Evolutionary conservation across 495 filamentous ascomycete genomes (phyloP), one percentile per base, ranked within the genome.

Genomic region (Durotheca rogersii): DNA sequence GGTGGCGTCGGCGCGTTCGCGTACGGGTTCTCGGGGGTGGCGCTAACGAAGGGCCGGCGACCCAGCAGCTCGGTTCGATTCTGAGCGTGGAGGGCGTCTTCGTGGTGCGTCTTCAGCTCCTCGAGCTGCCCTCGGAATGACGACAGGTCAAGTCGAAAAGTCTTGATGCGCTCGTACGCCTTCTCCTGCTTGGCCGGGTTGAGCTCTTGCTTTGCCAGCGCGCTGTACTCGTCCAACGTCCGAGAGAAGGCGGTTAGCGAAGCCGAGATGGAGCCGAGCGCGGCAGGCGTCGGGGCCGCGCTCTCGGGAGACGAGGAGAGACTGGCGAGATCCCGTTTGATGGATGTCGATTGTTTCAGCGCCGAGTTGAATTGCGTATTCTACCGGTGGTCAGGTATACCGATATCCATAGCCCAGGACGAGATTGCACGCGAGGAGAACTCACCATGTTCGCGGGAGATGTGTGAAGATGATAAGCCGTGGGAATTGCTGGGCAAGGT

Each of bases 321-420:
- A 57, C 71, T 72, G 56, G 88, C 81, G 41, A 96, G 83, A 68
- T 95, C 90, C 51, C 83, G 84, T 56, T 90, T 88, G 64, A 96
- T 85, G 5, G 89, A 79, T 46, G 87, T 90, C 35, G 85, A 88
- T 74, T 96, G 92, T 72, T 95, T 94, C 20, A 96, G 81, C 21
- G 93, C 92, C 12, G 90, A 92, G 70, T 96, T 96, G 81, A 96
- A 96, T 52, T 92, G 81, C 11, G 89, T 88, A 68, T 95, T 96
- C 92, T 80, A 15, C 5, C 25, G 25, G n/a, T 27, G 1, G 27
- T 58, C 11, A 58, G 41, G 18, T 19, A 18, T 3, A n/a, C n/a
- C 6, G 20, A 7, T 6, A 39, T 0, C 14, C 36, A 1, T 25
- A 43, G 10, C n/a, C 2, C 9, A 6, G 10, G 15, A n/a, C 5